A percentile compares a stretch with the other conserved stretches of the same genome.
Conservation (phyloP, 2,329 filamentous ascomycete species). For the Amphichorda felina region DNA sequence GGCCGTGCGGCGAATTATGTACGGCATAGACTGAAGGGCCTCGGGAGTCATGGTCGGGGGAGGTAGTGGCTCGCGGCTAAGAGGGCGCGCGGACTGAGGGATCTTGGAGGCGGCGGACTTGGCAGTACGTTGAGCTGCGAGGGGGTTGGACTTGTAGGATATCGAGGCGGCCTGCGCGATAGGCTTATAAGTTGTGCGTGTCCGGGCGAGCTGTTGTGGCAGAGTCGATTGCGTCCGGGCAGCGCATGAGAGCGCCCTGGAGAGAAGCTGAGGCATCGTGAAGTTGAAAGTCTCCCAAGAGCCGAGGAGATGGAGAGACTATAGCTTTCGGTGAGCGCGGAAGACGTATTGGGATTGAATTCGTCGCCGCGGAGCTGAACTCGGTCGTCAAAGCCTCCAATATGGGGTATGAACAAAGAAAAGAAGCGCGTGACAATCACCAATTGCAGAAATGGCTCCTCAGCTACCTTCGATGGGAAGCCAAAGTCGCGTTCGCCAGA, state of each 20-base stretch:
- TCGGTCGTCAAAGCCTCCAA: too few species aligned
- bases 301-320: background rate
- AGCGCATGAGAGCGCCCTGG: background rate
- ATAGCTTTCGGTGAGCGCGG: too few species aligned
- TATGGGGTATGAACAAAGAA: too few species aligned
- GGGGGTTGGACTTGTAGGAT: constrained; percentile 3
- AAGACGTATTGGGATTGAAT: too few species aligned
- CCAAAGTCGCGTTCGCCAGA: constrained; percentile 8
- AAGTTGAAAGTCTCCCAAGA: background rate
- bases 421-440: too few species aligned
- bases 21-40: constrained; percentile 30
- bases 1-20: constrained; percentile 60
- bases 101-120: constrained; percentile 3
- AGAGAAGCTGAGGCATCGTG: constrained; percentile 5
- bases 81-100: constrained; percentile 2
- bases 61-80: constrained; percentile 10
- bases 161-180: constrained; percentile 1
- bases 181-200: background rate
- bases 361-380: too few species aligned
- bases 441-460: too few species aligned
- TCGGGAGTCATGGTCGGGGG: constrained; percentile 16
- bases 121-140: background rate
- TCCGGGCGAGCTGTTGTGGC: background rate
- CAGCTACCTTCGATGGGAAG: too few species aligned
- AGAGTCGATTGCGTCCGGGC: background rate